Conservation (phyloP, 257 asterid species). For the Nicotiana otophora region DNA sequence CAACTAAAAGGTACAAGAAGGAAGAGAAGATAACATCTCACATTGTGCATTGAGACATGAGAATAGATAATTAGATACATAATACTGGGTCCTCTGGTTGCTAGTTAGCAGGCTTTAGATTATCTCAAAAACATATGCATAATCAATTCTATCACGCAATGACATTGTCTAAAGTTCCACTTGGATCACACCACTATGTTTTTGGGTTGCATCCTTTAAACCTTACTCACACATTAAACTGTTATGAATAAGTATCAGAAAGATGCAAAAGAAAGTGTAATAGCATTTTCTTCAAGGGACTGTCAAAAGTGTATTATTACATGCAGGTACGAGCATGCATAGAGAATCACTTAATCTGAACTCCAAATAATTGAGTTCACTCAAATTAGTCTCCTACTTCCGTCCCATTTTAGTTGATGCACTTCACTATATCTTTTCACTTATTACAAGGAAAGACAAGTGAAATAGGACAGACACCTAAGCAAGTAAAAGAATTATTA, state of each 20-base stretch:
- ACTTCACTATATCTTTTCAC: background rate
- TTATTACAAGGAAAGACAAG: background rate
- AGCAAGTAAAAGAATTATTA: background rate
- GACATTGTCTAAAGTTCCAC: background rate
- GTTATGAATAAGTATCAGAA: background rate
- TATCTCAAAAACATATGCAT: background rate
- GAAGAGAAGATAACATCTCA: background rate
- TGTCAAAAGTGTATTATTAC: background rate
- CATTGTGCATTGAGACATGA: background rate
- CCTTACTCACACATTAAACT: background rate
- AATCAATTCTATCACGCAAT: background rate
- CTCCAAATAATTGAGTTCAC: background rate
- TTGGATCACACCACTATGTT: background rate
- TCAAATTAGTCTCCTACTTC: background rate
- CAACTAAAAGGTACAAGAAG: background rate
- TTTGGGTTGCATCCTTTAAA: background rate
- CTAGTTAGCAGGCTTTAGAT: background rate
- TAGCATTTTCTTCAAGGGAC: background rate
- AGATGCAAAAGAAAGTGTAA: background rate
- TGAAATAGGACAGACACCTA: constrained; percentile 7
- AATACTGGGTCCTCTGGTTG: background rate
- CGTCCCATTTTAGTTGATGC: background rate
- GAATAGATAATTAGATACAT: background rate
- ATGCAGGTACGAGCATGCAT: background rate
- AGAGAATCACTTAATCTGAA: background rate